Base-by-base conservation (phyloP, 305 asterid species). In the Fraxinus dipetala region DNA sequence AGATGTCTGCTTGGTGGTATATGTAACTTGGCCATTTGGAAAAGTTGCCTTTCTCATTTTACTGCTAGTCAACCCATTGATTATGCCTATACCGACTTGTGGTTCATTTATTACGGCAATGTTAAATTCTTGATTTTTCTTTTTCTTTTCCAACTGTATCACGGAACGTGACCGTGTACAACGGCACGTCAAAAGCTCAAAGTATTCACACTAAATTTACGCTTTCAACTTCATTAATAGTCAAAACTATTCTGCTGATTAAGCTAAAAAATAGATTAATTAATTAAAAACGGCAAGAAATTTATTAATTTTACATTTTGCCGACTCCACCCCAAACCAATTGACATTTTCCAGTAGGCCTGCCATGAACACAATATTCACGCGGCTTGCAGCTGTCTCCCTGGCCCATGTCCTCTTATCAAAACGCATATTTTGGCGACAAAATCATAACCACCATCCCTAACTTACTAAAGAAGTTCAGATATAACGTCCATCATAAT, bases 351-450 rank as follows among this genome's bases (percentile, higher is more conserved):
- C 38, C 36, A 24, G n/a, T 67, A 13, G 22, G 38, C 38, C 38
- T 13, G 36, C 40, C 1, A 31, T 5, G 11, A 31, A 31, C 75
- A 31, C 75, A 30, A 31, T 70, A 30, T 70, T 70, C 26, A 70
- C 75, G 75, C 75, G 75, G 24, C 75, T 70, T 28, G 75, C 75
- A 70, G 75, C 40, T 70, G 75, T 70, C 70, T 61, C 31, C 72
- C 30, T 63, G 32, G 34, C 72, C 72, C 72, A 63, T 63, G 2
- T 14, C 75, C 10, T 16, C 18, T 1, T 5, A 6, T 30, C 40
- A 31, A 70, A 28, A 4, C 10, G 11, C 13, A 13, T 31, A 31
- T 14, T 31, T 70, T 5, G 38, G 40, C 43, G 11, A 70, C 75
- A 70, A 70, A 30, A 59, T 59, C 28, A 59, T 59, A 59, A 18